Evolutionary conservation across 192 early-diverging fungal genomes (phyloP), one percentile per base, ranked within the genome.

Genomic region (Piromyces finnis): DNA sequence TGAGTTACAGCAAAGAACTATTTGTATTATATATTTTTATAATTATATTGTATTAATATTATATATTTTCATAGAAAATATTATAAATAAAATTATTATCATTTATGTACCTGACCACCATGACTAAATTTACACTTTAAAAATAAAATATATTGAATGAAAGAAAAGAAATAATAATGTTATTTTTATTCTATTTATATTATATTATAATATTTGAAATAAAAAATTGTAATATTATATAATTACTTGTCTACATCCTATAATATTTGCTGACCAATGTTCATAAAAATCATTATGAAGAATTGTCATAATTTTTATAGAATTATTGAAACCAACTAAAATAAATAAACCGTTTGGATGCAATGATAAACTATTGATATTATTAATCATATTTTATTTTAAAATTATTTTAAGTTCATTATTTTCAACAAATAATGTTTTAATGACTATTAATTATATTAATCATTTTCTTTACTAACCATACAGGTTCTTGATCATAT

Each of bases 341-440:
- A 91, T 32, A 80, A 89, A 90, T 28, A 91, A 82, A 29, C 90
- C 90, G 35, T 82, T 85, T 3, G 90, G 90, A 81, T 91, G 90
- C 14, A 91, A 41, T 15, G 90, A 84, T 29, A 91, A 85, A 68
- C 87, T 87, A 78, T 77, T 51, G 29, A 18, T 28, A 28, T n/a
- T 18, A 86, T 83, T 0, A 86, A n/a, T n/a, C n/a, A n/a, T n/a
- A n/a, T n/a, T n/a, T n/a, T 35, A 18, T 36, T 79, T 35, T 82
- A 59, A 22, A n/a, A 4, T 18, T 59, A 41, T 6, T 6, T 32
- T 6, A 6, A 32, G 30, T 32, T 32, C 30, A 32, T 32, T 32
- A 32, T 32, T n/a, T n/a, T n/a, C n/a, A n/a, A n/a, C n/a, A n/a
- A n/a, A n/a, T n/a, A n/a, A n/a, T n/a, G n/a, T n/a, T n/a, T n/a